phyloP scores from a whole-genome alignment of 495 filamentous ascomycete genomes.

The Penicillium manginii region DNA sequence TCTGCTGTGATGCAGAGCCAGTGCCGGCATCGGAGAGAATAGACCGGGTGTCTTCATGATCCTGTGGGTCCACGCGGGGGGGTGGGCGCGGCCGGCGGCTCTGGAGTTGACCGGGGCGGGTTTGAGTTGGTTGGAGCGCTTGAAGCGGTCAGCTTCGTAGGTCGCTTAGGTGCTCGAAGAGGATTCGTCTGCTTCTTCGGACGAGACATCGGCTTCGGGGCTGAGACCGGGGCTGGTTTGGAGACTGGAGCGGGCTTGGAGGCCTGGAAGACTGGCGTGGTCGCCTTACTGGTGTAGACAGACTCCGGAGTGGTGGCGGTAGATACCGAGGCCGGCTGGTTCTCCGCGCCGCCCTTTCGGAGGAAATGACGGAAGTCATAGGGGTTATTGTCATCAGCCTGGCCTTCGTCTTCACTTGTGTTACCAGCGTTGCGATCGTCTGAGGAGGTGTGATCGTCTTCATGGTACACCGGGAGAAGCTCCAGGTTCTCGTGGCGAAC shows the following conservation, averaged over 20 bases:
- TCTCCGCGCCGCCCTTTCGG: constrained; percentile 39
- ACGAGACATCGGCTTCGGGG: constrained; percentile 33
- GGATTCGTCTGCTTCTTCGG: constrained; percentile 42
- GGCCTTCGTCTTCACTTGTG: constrained; percentile 46
- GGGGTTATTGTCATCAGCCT: constrained; percentile 56
- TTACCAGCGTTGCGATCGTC: constrained; percentile 46
- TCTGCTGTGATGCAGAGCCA: constrained; percentile 38
- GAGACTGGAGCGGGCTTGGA: constrained; percentile 20
- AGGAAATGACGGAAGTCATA: constrained; percentile 65
- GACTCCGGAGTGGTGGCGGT: constrained; percentile 45
- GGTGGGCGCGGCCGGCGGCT: constrained; percentile 19
- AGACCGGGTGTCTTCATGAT: constrained; percentile 30
- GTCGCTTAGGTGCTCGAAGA: constrained; percentile 35
- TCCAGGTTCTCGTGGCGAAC: constrained; percentile 46
- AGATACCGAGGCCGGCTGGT: constrained; percentile 40
- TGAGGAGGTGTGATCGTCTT: constrained; percentile 42
- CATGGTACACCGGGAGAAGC: constrained; percentile 48
- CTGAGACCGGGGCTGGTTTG: neutral
- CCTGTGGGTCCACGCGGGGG: constrained; percentile 21
- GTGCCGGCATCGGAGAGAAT: constrained; percentile 40
- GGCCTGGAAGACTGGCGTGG: constrained; percentile 36
- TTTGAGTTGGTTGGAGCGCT: constrained; percentile 7
- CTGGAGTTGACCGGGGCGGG: constrained; percentile 13
- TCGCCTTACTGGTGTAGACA: constrained; percentile 34
- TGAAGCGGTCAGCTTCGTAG: constrained; percentile 22